Conservation (phyloP, 1,284 basidiomycete species). For the Leucoagaricus sp. region DNA sequence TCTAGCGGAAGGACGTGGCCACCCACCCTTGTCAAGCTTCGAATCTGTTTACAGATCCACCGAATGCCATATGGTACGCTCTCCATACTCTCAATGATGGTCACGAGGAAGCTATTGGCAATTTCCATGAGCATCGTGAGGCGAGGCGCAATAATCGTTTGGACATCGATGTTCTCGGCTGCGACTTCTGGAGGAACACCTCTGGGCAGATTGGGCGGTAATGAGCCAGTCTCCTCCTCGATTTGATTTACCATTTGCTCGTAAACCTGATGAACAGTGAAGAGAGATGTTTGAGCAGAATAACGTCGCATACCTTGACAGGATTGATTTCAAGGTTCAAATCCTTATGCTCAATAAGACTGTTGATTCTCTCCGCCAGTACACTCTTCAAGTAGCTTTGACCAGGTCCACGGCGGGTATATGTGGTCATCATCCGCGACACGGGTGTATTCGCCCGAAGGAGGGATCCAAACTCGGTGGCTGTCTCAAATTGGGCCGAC, state of each 20-base stretch:
- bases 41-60: conserved; percentile 99
- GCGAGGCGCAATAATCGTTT: conserved; percentile 95
- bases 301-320: conserved; percentile 69
- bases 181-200: conserved; percentile 95
- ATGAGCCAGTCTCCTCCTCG: conserved; percentile 91
- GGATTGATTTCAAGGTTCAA: conserved; percentile 99
- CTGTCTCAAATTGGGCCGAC: conserved; percentile 97
- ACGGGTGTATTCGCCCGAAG: conserved; percentile 98
- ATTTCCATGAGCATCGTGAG: conserved; percentile 99
- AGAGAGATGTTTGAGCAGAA: background rate
- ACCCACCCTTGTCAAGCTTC: conserved; percentile 88
- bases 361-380: conserved; percentile 96
- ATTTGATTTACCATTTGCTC: conserved; percentile 99
- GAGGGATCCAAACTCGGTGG: conserved; percentile 96
- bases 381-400: conserved; percentile 98
- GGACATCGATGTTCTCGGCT: conserved; percentile 90
- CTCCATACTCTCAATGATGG: conserved; percentile 98
- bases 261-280: conserved; percentile 63
- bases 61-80: conserved; percentile 98
- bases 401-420: conserved; percentile 96
- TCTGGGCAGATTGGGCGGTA: conserved; percentile 88
- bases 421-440: conserved; percentile 99
- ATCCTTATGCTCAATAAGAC: conserved; percentile 97
- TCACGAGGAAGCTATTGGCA: conserved; percentile 93
- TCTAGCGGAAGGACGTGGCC: conserved; percentile 14